Evolutionary conservation across 176 grass and related monocot species (phyloP), one percentile per base, ranked within the genome.

Genomic region (Oryza glumipatula): DNA sequence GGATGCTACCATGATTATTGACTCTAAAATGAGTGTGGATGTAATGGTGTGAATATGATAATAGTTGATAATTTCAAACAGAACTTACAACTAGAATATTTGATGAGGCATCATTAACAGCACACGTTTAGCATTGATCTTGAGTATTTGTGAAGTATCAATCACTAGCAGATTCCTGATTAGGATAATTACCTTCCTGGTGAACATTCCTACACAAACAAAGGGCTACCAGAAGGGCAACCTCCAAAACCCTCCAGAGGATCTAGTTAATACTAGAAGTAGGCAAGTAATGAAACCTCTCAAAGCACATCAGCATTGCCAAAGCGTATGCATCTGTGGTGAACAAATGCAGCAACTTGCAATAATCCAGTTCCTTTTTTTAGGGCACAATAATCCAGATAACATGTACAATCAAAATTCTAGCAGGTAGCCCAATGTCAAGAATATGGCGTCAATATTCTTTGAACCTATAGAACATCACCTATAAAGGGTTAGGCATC

Each of bases 51-150:
- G 28, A 22, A 22, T 85, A 38, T 4, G 21, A 24, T 35, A 80
- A 3, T 41, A 80, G 21, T 30, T 3, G 23, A 47, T 10, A 30
- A 58, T 58, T 80, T 41, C 9, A 5, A 32, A 52, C 4, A 56
- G 2, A 49, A 54, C 4, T 66, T 74, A 65, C 11, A 86, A 80
- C 11, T 5, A 9, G 28, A 65, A 52, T 39, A 47, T 51, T 80
- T 66, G 30, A 54, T 3, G 32, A 35, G 45, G 47, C 32, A 1
- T 67, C 56, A 48, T 28, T 30, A 73, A 73, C 15, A 36, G 54
- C 56, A 51, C 19, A 32, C 14, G 67, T 65, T 86, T 80, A 80
- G 21, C 14, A 58, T 58, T 58, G 9, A 58, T 58, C 54, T 58
- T 58, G n/a, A 58, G 52, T 58, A 58, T 58, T 58, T 58, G 54